These are phyloP conservation scores for Arthrobotrys conoides DNA, from an alignment of 2,329 filamentous ascomycete species.

Conservation along the genomic window DNA sequence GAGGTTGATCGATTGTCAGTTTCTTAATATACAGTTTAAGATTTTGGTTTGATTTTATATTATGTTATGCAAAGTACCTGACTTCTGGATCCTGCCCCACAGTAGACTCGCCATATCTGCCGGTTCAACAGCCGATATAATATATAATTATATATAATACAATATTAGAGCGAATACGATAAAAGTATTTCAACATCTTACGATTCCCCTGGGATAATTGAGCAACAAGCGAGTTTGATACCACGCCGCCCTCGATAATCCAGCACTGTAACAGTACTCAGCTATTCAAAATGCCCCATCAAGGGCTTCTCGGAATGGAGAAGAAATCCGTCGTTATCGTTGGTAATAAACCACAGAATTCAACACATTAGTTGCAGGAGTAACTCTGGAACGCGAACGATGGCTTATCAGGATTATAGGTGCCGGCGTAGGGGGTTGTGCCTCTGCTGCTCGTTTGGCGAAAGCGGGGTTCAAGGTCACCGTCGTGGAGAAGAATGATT, in stretches of 20 bases:
- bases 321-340: conserved; percentile 72
- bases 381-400: background rate
- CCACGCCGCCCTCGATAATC: too few relatives aligned
- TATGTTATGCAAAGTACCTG: background rate
- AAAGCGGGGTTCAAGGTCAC: conserved; percentile 80
- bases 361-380: conserved; percentile 6
- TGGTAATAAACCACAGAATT: conserved; percentile 66
- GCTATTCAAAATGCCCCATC: conserved; percentile 3
- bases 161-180: too few relatives aligned
- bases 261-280: background rate
- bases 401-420: conserved; percentile 67
- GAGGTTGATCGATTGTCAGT: too few relatives aligned
- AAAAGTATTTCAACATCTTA: background rate
- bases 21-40: too few relatives aligned
- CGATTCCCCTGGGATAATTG: background rate
- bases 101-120: background rate
- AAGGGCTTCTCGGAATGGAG: conserved; percentile 33
- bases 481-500: conserved; percentile 82
- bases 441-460: conserved; percentile 79
- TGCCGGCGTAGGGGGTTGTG: conserved; percentile 79
- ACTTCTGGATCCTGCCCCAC: too few relatives aligned
- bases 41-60: background rate
- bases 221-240: background rate
- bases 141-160: too few relatives aligned
- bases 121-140: conserved; percentile 4